Percentiles rank a stretch among this genome's conserved stretches.
These are phyloP conservation scores for Picea sitchensis DNA, from an alignment of 75 land plant genomes.

Conservation along the genomic window DNA sequence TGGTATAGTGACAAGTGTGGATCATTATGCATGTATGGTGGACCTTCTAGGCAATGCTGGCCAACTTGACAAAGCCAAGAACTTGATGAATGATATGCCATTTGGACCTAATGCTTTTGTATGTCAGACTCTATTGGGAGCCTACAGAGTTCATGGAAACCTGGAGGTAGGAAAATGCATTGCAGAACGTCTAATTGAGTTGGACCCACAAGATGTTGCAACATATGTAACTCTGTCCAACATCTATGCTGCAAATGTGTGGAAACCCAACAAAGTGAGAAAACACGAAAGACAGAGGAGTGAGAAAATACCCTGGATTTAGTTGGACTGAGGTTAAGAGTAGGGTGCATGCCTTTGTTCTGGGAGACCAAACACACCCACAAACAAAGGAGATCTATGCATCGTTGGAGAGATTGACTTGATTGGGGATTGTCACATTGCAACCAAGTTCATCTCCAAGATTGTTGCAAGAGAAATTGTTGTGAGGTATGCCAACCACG, in stretches of 20 bases:
- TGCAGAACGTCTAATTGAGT: background rate
- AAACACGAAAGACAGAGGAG: conserved; percentile 9
- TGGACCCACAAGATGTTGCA: background rate
- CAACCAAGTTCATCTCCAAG: too few species aligned
- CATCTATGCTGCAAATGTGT: conserved; percentile 19
- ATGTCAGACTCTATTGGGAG: conserved; percentile 14
- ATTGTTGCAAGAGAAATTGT: background rate
- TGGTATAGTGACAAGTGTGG: background rate
- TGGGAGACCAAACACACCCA: conserved; percentile 6
- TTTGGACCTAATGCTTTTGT: conserved; percentile 12
- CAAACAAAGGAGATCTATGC: background rate
- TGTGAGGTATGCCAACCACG: too few species aligned
- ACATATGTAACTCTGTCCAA: conserved; percentile 15
- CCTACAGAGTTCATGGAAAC: conserved; percentile 13
- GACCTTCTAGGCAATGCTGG: conserved; percentile 15
- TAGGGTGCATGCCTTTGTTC: conserved; percentile 6
- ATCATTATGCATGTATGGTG: conserved; percentile 16
- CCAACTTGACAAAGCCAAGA: conserved; percentile 9
- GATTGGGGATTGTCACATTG: too few species aligned
- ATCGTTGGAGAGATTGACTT: too few species aligned
- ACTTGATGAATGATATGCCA: conserved; percentile 13
- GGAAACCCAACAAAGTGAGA: conserved; percentile 7
- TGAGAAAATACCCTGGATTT: conserved; percentile 17
- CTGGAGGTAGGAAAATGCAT: conserved; percentile 6
- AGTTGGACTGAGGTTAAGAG: conserved; percentile 21